These are phyloP conservation scores for Aspergillus pseudoviridinutans DNA, from an alignment of 2,329 filamentous ascomycete species.

Conservation along the genomic window DNA sequence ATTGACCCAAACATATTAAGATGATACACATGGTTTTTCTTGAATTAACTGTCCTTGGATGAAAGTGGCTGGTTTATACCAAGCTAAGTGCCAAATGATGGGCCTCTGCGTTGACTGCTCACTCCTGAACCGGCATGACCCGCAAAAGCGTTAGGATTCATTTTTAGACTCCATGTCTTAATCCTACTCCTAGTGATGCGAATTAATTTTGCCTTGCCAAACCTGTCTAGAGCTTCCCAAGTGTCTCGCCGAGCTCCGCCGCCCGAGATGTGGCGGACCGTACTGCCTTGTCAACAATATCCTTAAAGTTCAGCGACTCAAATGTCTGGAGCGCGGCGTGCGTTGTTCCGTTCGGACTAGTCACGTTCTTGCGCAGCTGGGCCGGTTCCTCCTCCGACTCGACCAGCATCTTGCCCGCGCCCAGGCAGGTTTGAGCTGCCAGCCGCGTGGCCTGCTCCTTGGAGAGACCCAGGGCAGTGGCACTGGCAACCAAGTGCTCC, in stretches of 20 bases:
- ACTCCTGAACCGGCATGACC: too few relatives aligned
- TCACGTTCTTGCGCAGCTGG: conserved; percentile 34
- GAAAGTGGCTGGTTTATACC: too few relatives aligned
- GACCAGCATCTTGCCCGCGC: conserved; percentile 33
- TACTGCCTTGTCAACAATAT: conserved; percentile 31
- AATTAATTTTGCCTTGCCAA: not conserved
- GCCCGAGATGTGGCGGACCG: conserved; percentile 27
- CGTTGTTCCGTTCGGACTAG: conserved; percentile 34
- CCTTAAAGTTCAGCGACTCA: conserved; percentile 24
- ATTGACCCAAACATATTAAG: too few relatives aligned
- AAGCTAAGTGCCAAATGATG: too few relatives aligned
- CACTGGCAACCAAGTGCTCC: conserved; percentile 31
- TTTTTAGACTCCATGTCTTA: not conserved
- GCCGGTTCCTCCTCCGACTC: conserved; percentile 27
- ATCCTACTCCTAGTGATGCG: not conserved
- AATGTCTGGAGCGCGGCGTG: conserved; percentile 31
- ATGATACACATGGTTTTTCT: too few relatives aligned
- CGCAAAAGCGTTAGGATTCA: not conserved
- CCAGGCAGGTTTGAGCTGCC: conserved; percentile 32
- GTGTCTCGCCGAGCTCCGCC: conserved; percentile 28
- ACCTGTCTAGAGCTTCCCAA: conserved; percentile 13
- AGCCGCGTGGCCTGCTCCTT: conserved; percentile 32
- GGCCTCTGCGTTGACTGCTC: too few relatives aligned
- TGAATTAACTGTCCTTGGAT: too few relatives aligned
- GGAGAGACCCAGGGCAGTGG: conserved; percentile 28